Base-by-base conservation (phyloP, 2,329 filamentous ascomycete genomes). In the Colletotrichum sp. region DNA sequence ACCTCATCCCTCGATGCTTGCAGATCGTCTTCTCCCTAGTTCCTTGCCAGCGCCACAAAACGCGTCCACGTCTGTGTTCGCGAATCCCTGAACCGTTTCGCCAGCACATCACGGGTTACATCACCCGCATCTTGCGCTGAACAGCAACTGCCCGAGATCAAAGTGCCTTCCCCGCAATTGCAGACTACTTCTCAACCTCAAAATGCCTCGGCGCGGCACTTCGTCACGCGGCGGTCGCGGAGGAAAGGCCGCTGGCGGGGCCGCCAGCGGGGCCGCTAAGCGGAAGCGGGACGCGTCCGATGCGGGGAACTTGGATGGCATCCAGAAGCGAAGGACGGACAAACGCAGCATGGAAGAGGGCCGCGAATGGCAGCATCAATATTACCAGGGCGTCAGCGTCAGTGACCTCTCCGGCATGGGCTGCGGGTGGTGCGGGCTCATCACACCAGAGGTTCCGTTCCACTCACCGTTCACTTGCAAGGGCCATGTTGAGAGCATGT, bases 31-130 rank as follows among this genome's bases (percentile, higher is more conserved):
- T 0, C 6, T 59, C 13, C 21, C 55, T 59, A 32, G 28, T 0
- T 32, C 59, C 28, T 15, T 18, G 59, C 18, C 5, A 24, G 59
- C 59, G 59, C 59, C 30, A 34, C 28, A 62, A 24, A 62, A 62
- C 30, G 18, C 30, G 30, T 62, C 28, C 59, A 32, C 59, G 18
- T 62, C 28, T 8, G 39, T n/a, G 7, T 39, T 39, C 36, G 36
- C 36, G 39, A 0, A 21, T 52, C 44, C 44, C n/a, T 52, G 44
- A 21, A 52, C 44, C n/a, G 6, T 13, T 21, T 21, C 44, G 0
- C n/a, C 10, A 52, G 44, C 44, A 52, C 10, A 13, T 0, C 12
- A 0, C 2, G 0, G 4, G n/a, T 1, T 21, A 0, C 44, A 52
- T 21, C 10, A 0, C 2, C 44, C 44, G n/a, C 44, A 21, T 8